Conservation (phyloP, 1,139 yeast genomes). For the Sugiyamaella japonica region DNA sequence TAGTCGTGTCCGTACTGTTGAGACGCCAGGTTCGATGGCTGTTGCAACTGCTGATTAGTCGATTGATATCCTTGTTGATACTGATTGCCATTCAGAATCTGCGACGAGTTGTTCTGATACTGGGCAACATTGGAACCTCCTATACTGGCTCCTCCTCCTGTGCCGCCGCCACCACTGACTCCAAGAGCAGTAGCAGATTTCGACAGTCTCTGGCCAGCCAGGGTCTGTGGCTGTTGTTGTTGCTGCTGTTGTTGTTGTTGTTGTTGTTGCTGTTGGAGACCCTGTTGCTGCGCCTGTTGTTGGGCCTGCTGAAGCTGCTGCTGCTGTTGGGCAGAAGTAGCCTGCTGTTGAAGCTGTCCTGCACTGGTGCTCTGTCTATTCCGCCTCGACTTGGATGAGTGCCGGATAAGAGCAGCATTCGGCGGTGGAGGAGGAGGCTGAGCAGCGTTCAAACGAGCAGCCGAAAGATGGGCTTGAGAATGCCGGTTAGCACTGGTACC, state of each 20-base stretch:
- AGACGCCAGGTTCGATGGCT: constrained; percentile 19
- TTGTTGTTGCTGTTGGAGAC: constrained; percentile 6
- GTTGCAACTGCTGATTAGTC: constrained; percentile 26
- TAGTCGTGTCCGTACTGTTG: constrained; percentile 25
- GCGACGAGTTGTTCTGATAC: constrained; percentile 20
- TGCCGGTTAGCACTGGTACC: constrained; percentile 24
- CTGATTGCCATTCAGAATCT: constrained; percentile 21
- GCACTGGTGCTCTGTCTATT: constrained; percentile 20
- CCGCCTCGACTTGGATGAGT: constrained; percentile 38
- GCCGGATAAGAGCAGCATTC: constrained; percentile 37
- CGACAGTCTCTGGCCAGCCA: constrained; percentile 10
- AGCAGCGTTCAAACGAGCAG: constrained; percentile 32
- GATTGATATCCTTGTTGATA: constrained; percentile 29
- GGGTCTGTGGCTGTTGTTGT: constrained; percentile 4
- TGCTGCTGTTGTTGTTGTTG: constrained; percentile 4
- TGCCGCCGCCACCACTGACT: constrained; percentile 20
- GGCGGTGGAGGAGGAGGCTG: constrained; percentile 36
- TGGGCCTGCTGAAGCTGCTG: constrained; percentile 10
- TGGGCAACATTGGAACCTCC: constrained; percentile 15
- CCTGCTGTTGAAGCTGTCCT: constrained; percentile 8
- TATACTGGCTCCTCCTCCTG: constrained; percentile 15
- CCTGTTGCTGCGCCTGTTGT: neutral
- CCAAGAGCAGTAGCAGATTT: constrained; percentile 23
- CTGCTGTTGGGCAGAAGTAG: constrained; percentile 2
- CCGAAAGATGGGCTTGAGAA: constrained; percentile 31